Conservation (phyloP, 352 stramenopile genomes). For the Globisporangium rhizosaccharum region DNA sequence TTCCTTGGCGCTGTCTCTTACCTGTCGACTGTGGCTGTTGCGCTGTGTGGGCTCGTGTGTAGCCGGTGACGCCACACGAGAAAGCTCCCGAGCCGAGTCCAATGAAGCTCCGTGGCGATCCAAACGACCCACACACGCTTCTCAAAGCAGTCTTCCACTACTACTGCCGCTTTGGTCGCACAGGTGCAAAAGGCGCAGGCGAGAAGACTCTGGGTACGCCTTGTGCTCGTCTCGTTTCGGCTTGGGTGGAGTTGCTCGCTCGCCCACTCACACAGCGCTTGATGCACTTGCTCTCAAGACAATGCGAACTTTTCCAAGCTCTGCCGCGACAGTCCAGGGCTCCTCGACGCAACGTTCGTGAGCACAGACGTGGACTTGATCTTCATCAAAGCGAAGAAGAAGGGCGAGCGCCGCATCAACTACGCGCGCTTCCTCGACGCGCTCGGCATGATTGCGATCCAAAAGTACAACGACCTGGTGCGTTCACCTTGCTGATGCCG, state of each 20-base stretch:
- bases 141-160: conserved; percentile 81
- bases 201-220: conserved; percentile 64
- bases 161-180: conserved; percentile 82
- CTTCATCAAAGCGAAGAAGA: conserved; percentile 85
- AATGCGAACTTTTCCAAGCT: conserved; percentile 86
- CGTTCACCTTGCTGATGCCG: conserved; percentile 4
- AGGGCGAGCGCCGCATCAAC: conserved; percentile 75
- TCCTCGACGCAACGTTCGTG: conserved; percentile 52
- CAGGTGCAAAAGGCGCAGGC: conserved; percentile 46
- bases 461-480: conserved; percentile 80
- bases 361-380: conserved; percentile 84
- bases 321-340: conserved; percentile 62
- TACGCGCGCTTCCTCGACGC: conserved; percentile 83
- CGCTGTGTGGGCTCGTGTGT: neutral
- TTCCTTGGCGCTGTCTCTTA: neutral
- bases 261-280: neutral
- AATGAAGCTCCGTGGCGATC: conserved; percentile 48
- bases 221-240: neutral
- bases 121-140: conserved; percentile 76
- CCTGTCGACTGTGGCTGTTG: neutral
- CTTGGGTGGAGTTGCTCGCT: neutral
- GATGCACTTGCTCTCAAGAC: conserved; percentile 27
- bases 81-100: conserved; percentile 16
- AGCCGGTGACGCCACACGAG: conserved; percentile 6
- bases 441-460: conserved; percentile 74